Base-by-base conservation (phyloP, 306 rosid species). In the Carpinus viminea region DNA sequence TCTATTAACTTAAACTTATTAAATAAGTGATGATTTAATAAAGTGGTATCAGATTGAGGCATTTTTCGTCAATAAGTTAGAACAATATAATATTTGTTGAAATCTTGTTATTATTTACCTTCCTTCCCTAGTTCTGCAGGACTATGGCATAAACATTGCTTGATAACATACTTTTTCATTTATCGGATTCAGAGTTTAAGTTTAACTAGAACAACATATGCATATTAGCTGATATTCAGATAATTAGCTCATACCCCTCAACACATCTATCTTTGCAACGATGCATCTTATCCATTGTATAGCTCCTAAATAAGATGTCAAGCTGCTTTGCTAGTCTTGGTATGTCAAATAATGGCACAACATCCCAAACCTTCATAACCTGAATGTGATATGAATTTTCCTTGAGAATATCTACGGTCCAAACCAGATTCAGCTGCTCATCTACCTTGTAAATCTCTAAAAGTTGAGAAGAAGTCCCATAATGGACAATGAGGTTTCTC, bases 311-410 rank as follows among this genome's bases (percentile, higher is more conserved):
- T 47, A 81, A 56, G 65, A 54, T 26, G 61, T 81, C 78, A 52
- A 86, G 75, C 84, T 61, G 76, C 70, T 74, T 83, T 21, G 76
- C 80, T 69, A 83, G 34, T 53, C 45, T 75, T 28, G 77, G 80
- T 54, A 84, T 26, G 59, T 86, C 82, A 3, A 75, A 84, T 43
- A 75, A 60, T 50, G 79, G 74, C 79, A 80, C 47, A 38, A 90
- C 72, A 83, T 84, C 90, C 87, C 85, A 90, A 82, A 84, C 76
- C 84, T 74, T 86, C 78, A 90, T 54, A 74, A 84, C 68, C 78
- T 88, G 86, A 51, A 79, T 64, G 75, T 73, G 76, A 68, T 82
- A 12, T 48, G 81, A 83, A 36, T 79, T 77, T 76, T 84, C 91
- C 74, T 73, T 18, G 41, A 78, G 16, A 78, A 83, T 52, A 73